Base-by-base conservation (phyloP, 2,329 filamentous ascomycete species). In the Penicillium olsonii region DNA sequence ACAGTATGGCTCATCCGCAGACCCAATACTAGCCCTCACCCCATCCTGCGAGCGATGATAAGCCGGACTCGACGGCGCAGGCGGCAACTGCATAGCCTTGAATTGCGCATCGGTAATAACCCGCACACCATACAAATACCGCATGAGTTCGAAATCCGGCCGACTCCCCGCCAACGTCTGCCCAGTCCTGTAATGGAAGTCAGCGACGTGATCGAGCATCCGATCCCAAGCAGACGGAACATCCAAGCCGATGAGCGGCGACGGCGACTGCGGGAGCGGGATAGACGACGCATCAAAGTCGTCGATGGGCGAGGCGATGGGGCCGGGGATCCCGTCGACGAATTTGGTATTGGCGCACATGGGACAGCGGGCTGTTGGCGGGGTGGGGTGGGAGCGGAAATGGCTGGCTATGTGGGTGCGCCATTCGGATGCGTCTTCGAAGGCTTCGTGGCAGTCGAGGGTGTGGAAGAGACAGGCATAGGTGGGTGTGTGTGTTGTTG, bases 391-490 rank as follows among this genome's bases (percentile, higher is more conserved):
- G 1, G 69, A 68, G 12, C 69, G 69, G 51, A 77, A 76, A 51
- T 77, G 74, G 42, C 73, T 72, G 19, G 73, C 64, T 38, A 76
- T 71, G 55, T 77, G 74, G 8, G 63, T 70, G 43, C 71, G 71
- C 72, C 74, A 77, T 26, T 68, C 54, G 6, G 67, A 62, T 22
- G 62, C 59, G 34, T 71, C 65, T 37, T 68, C 63, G 49, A 75
- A 75, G 10, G 64, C 65, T 40, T 70, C 61, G 10, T 71, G 62
- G 54, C 74, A 77, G 54, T 74, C 68, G 7, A 77, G 64, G 47
- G 74, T 67, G 50, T 75, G 69, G 62, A 76, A 76, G n/a, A 76
- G 65, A 49, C 74, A 77, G 18, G 58, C 56, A 49, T 71, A 72
- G 31, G 37, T 22, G 14, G 14, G 50, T n/a, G 11, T 31, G 12